phyloP scores from a whole-genome alignment of 139 green algal genomes.

The Pleodorina starrii region DNA sequence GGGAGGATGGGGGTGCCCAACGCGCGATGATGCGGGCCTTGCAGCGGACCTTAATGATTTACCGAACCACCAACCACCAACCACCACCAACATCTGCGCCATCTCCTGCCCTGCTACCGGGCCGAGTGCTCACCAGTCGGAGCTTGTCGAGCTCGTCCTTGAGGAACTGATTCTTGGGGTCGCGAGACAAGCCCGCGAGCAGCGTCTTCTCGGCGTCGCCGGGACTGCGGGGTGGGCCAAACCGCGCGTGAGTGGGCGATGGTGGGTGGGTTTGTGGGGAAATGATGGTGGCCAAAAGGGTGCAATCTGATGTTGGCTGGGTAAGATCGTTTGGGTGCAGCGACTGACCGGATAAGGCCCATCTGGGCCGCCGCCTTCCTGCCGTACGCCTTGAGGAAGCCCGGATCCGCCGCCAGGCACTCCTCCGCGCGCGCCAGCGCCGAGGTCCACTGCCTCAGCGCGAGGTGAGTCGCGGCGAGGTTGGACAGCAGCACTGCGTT shows the following conservation, averaged over 20 bases:
- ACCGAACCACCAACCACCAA: neutral
- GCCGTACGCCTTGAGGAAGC: slow-evolving; percentile 36
- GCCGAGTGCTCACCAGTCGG: slow-evolving; percentile 6
- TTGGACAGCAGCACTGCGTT: slow-evolving; percentile 25
- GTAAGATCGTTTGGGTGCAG: too few species aligned
- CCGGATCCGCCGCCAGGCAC: slow-evolving; percentile 22
- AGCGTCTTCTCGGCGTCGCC: slow-evolving; percentile 46
- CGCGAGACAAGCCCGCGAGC: neutral
- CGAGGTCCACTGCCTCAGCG: neutral
- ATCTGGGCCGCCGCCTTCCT: slow-evolving; percentile 36
- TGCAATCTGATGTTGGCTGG: neutral
- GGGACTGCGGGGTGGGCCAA: neutral
- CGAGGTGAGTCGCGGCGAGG: slow-evolving; percentile 2
- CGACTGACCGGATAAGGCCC: slow-evolving; percentile 27
- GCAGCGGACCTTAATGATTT: too few species aligned
- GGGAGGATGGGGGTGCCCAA: too few species aligned
- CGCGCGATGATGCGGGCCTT: too few species aligned
- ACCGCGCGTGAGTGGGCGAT: neutral
- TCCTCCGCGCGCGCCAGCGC: neutral
- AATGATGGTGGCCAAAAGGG: neutral
- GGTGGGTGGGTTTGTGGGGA: neutral
- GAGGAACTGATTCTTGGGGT: slow-evolving; percentile 84
- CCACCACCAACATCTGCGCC: too few species aligned
- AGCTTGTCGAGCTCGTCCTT: slow-evolving; percentile 85
- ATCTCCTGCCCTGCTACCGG: too few species aligned